Evolutionary conservation across 108 stramenopile genomes (phyloP).

Genomic region (Pseudonitzschia pungens): DNA sequence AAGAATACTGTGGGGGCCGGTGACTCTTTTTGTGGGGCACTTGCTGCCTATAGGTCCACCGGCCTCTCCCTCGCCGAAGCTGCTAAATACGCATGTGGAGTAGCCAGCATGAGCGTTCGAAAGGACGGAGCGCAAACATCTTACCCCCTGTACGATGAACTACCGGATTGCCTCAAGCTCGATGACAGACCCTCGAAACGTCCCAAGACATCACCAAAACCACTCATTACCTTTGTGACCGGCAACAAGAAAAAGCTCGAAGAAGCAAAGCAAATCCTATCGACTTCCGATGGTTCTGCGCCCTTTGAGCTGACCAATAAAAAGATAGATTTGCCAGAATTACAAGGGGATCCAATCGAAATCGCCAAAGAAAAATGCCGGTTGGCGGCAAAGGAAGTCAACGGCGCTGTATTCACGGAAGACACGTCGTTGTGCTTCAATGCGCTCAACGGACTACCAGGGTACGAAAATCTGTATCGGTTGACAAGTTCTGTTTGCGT

Average conservation of each 20-base stretch:
- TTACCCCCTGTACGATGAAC: conserved; percentile 61
- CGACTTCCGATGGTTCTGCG: conserved; percentile 31
- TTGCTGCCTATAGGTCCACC: conserved; percentile 65
- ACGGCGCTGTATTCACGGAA: conserved; percentile 93
- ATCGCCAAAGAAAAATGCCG: conserved; percentile 94
- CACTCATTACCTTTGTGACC: conserved; percentile 92
- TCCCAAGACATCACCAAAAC: conserved; percentile 16
- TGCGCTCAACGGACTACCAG: conserved; percentile 93
- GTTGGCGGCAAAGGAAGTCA: conserved; percentile 78
- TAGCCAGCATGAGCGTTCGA: conserved; percentile 83
- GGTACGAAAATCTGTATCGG: conserved; percentile 17
- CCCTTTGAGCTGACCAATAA: conserved; percentile 77
- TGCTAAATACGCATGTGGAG: conserved; percentile 72
- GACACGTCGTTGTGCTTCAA: conserved; percentile 97
- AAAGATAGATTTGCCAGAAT: conserved; percentile 91
- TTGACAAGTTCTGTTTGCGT: too few relatives aligned
- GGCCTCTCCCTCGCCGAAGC: conserved; percentile 54
- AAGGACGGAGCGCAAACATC: conserved; percentile 77
- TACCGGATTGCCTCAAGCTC: conserved; percentile 62
- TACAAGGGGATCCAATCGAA: conserved; percentile 96
- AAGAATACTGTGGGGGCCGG: conserved; percentile 87
- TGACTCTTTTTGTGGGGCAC: conserved; percentile 82
- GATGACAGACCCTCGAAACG: neutral
- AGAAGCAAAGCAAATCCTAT: conserved; percentile 85
- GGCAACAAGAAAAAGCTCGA: conserved; percentile 98